These are phyloP conservation scores for Lactuca saligna DNA, from an alignment of 129 eudicot species.

Conservation along the genomic window DNA sequence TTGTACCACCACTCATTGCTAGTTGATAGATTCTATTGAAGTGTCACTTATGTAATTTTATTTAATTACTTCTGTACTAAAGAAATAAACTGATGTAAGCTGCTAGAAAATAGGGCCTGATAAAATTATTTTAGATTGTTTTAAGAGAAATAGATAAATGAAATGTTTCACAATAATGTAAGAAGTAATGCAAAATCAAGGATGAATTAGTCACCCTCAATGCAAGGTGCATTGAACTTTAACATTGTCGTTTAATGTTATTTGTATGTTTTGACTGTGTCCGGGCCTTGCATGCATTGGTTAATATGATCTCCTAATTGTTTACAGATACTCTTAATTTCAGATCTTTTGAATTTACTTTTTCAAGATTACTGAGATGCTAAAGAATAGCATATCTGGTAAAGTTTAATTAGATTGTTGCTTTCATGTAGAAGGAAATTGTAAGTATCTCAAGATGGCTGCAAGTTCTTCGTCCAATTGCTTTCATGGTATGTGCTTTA, in stretches of 20 bases:
- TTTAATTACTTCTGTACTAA: neutral
- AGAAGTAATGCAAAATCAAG: neutral
- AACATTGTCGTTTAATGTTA: neutral
- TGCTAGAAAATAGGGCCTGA: neutral
- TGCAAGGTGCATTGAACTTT: neutral
- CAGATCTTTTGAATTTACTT: constrained; percentile 1
- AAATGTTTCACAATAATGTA: neutral
- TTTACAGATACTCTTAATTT: neutral
- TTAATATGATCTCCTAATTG: neutral
- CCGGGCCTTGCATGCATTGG: neutral
- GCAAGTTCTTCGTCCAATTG: too few relatives aligned
- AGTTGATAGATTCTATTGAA: neutral
- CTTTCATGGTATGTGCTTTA: too few relatives aligned
- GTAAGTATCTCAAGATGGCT: too few relatives aligned
- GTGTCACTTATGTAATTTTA: neutral
- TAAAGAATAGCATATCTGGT: neutral
- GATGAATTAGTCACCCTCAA: neutral
- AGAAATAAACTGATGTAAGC: neutral
- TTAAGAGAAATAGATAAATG: neutral
- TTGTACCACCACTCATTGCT: neutral
- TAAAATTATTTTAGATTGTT: neutral
- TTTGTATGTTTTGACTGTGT: constrained; percentile 5
- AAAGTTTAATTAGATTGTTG: too few relatives aligned
- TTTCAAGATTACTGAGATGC: constrained; percentile 6
- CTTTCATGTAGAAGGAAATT: too few relatives aligned